Evolutionary conservation across 164 flowering plant species (phyloP).

Genomic region (Brasenia schreberi): DNA sequence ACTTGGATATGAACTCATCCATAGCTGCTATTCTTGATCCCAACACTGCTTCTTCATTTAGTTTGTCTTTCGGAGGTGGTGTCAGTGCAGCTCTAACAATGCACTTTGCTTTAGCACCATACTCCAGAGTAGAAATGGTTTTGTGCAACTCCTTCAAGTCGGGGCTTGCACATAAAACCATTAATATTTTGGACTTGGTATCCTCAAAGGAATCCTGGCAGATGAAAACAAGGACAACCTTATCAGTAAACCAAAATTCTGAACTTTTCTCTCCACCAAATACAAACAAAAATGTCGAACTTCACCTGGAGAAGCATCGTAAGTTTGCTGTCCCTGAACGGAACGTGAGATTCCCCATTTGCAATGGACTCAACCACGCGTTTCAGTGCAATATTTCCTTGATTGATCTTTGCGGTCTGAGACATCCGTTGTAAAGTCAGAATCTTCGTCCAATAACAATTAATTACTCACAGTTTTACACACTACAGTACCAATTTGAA

Average conservation of each 20-base stretch:
- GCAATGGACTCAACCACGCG: constrained; percentile 98
- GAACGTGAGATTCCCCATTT: constrained; percentile 95
- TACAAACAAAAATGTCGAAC: not conserved
- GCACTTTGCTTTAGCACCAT: constrained; percentile 99
- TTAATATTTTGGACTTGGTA: constrained; percentile 82
- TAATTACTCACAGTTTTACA: too few species aligned
- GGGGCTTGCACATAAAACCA: constrained; percentile 93
- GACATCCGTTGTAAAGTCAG: constrained; percentile 3
- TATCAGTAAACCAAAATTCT: not conserved
- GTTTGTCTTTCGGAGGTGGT: constrained; percentile 48
- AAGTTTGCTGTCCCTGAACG: constrained; percentile 92
- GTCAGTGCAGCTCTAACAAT: constrained; percentile 86
- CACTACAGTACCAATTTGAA: too few species aligned
- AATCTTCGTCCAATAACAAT: too few species aligned
- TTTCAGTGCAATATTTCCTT: constrained; percentile 88
- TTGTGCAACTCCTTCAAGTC: constrained; percentile 92
- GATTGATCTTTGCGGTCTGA: constrained; percentile 95
- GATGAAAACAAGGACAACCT: not conserved
- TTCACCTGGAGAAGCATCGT: constrained; percentile 96
- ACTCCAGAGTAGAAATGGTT: constrained; percentile 88
- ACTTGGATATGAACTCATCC: constrained; percentile 79
- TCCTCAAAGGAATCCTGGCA: constrained; percentile 92
- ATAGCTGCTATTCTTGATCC: constrained; percentile 84
- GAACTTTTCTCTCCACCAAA: not conserved
- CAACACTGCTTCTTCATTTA: constrained; percentile 49